Evolutionary conservation across 116 monocot species (phyloP).

Genomic region (Iris pallida): DNA sequence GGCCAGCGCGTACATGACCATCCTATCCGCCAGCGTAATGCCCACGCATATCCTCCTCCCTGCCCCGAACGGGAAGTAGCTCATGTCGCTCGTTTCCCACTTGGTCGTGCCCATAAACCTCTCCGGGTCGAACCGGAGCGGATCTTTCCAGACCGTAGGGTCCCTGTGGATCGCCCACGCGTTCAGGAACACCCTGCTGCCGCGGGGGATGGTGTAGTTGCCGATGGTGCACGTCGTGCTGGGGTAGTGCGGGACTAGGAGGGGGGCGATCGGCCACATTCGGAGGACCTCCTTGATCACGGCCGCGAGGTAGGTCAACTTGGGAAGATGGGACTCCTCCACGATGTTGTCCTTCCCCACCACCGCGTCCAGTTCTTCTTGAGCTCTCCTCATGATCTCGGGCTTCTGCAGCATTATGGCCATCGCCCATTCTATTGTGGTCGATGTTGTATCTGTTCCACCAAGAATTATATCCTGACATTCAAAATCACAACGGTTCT

Average conservation of each 20-base stretch:
- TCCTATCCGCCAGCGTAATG: constrained; percentile 21
- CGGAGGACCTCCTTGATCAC: constrained; percentile 22
- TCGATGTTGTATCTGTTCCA: constrained; percentile 24
- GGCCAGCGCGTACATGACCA: constrained; percentile 12
- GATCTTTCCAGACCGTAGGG: constrained; percentile 14
- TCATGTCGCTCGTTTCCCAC: constrained; percentile 7
- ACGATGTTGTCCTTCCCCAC: constrained; percentile 13
- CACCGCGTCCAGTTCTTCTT: constrained; percentile 16
- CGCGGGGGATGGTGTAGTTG: constrained; percentile 15
- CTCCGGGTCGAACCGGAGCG: constrained; percentile 29
- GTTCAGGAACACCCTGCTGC: not conserved
- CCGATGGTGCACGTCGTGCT: constrained; percentile 3
- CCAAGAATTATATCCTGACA: constrained; percentile 23
- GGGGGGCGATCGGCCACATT: constrained; percentile 18
- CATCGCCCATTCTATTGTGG: constrained; percentile 19
- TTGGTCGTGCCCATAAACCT: constrained; percentile 11
- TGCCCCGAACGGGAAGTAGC: constrained; percentile 32
- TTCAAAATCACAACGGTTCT: too few species aligned
- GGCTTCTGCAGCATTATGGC: constrained; percentile 19
- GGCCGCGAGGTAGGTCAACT: constrained; percentile 12
- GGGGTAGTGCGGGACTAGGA: constrained; percentile 24
- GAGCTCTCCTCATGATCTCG: constrained; percentile 1
- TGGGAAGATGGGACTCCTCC: constrained; percentile 21
- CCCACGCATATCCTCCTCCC: constrained; percentile 31
- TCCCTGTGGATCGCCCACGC: not conserved